Conservation (phyloP, 257 asterid genomes). For the Nicotiana otophora region DNA sequence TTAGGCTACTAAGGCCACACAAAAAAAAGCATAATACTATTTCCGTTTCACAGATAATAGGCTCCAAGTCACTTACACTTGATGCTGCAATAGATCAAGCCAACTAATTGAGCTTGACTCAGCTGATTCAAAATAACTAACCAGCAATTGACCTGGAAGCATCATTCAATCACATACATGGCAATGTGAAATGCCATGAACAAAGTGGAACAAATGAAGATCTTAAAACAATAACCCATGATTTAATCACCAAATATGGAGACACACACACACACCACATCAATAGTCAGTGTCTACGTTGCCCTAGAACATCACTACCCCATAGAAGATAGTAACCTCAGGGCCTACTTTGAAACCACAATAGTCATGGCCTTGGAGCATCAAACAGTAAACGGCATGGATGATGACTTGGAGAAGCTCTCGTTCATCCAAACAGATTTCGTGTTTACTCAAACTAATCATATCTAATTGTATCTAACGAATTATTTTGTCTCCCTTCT, state of each 20-base stretch:
- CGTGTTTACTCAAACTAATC: neutral
- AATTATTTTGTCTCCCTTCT: neutral
- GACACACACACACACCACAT: neutral
- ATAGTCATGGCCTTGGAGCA: neutral
- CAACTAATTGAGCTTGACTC: neutral
- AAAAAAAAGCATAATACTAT: neutral
- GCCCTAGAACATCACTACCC: neutral
- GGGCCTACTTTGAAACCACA: neutral
- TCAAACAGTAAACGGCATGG: neutral
- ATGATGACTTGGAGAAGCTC: neutral
- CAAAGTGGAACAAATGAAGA: neutral
- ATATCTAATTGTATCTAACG: neutral
- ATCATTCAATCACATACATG: neutral
- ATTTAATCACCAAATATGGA: neutral
- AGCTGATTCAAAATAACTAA: neutral
- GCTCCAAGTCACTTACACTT: neutral
- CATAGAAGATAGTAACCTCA: neutral
- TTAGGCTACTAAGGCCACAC: neutral
- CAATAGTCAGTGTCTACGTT: neutral
- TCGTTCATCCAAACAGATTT: neutral
- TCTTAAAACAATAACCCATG: neutral
- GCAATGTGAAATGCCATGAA: neutral
- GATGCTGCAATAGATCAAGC: conserved; percentile 4
- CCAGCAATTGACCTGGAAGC: neutral
- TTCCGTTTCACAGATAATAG: neutral